Conservation (phyloP, 176 grass and related monocot species). For the Oryza nivara region DNA sequence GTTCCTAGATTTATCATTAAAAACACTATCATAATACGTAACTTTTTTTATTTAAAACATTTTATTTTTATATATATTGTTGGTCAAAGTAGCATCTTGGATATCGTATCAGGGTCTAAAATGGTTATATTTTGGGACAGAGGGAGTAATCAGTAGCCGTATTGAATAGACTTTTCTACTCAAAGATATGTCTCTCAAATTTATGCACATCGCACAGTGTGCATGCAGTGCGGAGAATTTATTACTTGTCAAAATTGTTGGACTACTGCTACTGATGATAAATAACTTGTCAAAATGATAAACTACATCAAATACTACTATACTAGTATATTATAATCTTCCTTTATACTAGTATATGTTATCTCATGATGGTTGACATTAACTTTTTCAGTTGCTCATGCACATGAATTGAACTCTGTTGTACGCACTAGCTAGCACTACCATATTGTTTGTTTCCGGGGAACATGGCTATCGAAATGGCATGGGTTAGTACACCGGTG, state of each 20-base stretch:
- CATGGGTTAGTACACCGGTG: background rate
- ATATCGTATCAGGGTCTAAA: no score
- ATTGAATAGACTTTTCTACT: background rate
- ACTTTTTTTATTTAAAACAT: no score
- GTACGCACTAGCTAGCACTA: background rate
- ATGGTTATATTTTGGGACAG: no score
- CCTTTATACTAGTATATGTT: background rate
- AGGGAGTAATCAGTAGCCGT: background rate
- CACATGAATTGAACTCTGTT: background rate
- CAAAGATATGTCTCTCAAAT: background rate
- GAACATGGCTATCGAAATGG: conserved; percentile 27
- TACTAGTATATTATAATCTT: background rate
- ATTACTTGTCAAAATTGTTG: background rate
- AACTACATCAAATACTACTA: no score
- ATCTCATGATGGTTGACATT: background rate
- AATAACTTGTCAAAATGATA: no score
- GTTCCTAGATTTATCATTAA: no score
- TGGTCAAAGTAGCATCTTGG: no score
- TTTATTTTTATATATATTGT: no score
- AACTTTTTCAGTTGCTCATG: background rate
- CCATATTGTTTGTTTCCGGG: conserved; percentile 33
- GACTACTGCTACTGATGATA: background rate
- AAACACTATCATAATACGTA: no score
- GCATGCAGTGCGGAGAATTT: background rate
- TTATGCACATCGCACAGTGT: background rate